These are phyloP conservation scores for Xerocomellus intermedius DNA, from an alignment of 768 basidiomycete genomes.

Conservation along the genomic window DNA sequence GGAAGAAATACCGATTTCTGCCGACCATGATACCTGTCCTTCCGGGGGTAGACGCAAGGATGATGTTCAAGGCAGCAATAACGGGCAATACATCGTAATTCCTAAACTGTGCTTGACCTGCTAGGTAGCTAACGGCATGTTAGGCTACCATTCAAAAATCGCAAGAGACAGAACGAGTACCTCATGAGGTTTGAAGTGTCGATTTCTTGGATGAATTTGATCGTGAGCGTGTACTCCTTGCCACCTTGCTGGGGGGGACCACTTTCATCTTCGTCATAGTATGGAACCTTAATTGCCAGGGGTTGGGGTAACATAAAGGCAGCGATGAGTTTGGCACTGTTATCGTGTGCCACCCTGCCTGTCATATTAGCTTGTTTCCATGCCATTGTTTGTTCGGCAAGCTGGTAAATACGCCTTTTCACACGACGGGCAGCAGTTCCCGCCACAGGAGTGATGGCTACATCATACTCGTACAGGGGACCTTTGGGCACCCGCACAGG, in stretches of 20 bases:
- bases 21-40: conserved; percentile 52
- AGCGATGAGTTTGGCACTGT: conserved; percentile 45
- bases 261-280: conserved; percentile 47
- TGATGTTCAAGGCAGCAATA: conserved; percentile 49
- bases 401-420: conserved; percentile 45
- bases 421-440: conserved; percentile 38
- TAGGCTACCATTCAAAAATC: not conserved
- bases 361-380: conserved; percentile 43
- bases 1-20: conserved; percentile 54
- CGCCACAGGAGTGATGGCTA: conserved; percentile 38
- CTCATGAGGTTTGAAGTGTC: conserved; percentile 41
- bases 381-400: conserved; percentile 43
- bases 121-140: conserved; percentile 40
- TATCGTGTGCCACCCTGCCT: conserved; percentile 47
- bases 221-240: conserved; percentile 44
- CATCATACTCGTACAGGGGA: conserved; percentile 48
- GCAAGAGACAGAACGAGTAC: conserved; percentile 28
- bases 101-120: conserved; percentile 42
- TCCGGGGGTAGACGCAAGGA: conserved; percentile 45
- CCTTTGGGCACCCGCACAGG: conserved; percentile 46
- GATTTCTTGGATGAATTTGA: conserved; percentile 43
- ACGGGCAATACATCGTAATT: conserved; percentile 47
- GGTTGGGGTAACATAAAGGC: conserved; percentile 41
- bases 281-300: conserved; percentile 37
- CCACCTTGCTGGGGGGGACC: conserved; percentile 30